These are phyloP conservation scores for Neocatenulostroma microsporum DNA, from an alignment of 2,329 filamentous ascomycete species.

Conservation along the genomic window DNA sequence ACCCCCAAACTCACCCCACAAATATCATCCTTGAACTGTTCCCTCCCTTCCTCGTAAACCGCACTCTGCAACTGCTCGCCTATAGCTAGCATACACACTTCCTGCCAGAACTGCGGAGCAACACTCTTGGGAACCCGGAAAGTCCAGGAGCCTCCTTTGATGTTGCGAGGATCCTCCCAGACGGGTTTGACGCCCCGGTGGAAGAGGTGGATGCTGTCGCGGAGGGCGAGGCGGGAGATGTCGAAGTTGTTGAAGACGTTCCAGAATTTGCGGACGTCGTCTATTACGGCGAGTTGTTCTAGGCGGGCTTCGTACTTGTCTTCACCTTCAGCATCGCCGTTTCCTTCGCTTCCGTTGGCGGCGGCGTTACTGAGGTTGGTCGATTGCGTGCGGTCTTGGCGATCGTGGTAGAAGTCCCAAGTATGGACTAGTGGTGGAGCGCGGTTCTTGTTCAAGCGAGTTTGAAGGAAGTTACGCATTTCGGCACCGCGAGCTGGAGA, in stretches of 20 bases:
- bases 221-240: conserved; percentile 62
- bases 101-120: conserved; percentile 68
- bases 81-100: conserved; percentile 72
- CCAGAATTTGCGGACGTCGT: conserved; percentile 44
- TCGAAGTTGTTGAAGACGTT: conserved; percentile 61
- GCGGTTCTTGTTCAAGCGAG: conserved; percentile 35
- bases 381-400: conserved; percentile 28
- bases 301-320: conserved; percentile 39
- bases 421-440: conserved; percentile 44
- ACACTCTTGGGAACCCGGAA: conserved; percentile 76
- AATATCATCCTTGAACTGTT: conserved; percentile 65
- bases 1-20: conserved; percentile 83
- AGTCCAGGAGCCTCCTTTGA: conserved; percentile 81
- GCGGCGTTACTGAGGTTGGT: conserved; percentile 10
- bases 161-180: conserved; percentile 81
- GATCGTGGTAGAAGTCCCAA: conserved; percentile 48
- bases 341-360: conserved; percentile 15
- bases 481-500: conserved; percentile 71
- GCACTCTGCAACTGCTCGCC: conserved; percentile 71
- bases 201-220: conserved; percentile 64
- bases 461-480: conserved; percentile 48
- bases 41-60: conserved; percentile 47
- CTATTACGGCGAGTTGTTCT: conserved; percentile 39
- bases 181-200: conserved; percentile 75
- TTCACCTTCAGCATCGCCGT: conserved; percentile 6